These are phyloP conservation scores for Moricandia arvensis DNA, from an alignment of 345 rosid genomes.

Conservation along the genomic window DNA sequence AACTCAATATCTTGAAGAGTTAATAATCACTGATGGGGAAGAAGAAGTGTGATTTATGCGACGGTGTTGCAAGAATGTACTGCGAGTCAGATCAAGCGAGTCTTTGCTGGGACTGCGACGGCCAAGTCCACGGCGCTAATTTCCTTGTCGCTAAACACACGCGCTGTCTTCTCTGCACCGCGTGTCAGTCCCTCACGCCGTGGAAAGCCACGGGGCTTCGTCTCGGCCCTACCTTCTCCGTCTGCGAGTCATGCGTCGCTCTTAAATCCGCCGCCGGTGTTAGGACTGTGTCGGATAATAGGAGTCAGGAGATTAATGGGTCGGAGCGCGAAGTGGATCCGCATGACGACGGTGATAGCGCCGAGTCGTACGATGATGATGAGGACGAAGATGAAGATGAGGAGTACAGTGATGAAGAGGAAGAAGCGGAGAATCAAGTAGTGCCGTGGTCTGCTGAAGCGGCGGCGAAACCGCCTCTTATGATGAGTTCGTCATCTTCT, in stretches of 20 bases:
- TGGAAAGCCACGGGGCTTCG: slow-evolving; percentile 75
- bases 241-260: slow-evolving; percentile 59
- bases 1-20: not conserved
- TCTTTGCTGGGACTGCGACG: slow-evolving; percentile 83
- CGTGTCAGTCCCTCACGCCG: slow-evolving; percentile 68
- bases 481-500: slow-evolving; percentile 34
- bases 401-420: slow-evolving; percentile 32
- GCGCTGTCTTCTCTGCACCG: slow-evolving; percentile 71
- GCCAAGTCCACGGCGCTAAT: slow-evolving; percentile 78
- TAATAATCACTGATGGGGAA: slow-evolving; percentile 44
- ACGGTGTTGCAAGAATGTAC: slow-evolving; percentile 52
- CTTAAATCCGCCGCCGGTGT: not conserved
- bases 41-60: slow-evolving; percentile 69
- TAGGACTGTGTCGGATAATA: not conserved
- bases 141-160: slow-evolving; percentile 86
- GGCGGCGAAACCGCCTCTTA: slow-evolving; percentile 42
- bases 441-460: slow-evolving; percentile 35
- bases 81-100: slow-evolving; percentile 92
- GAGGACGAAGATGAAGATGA: slow-evolving; percentile 32
- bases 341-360: slow-evolving; percentile 1
- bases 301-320: not conserved
- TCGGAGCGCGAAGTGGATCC: not conserved
- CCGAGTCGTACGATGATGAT: slow-evolving; percentile 32
- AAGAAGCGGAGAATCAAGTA: slow-evolving; percentile 69
- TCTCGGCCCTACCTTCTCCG: slow-evolving; percentile 57